Evolutionary conservation across 352 stramenopile species (phyloP).

Genomic region (Phytopythium aichiense): DNA sequence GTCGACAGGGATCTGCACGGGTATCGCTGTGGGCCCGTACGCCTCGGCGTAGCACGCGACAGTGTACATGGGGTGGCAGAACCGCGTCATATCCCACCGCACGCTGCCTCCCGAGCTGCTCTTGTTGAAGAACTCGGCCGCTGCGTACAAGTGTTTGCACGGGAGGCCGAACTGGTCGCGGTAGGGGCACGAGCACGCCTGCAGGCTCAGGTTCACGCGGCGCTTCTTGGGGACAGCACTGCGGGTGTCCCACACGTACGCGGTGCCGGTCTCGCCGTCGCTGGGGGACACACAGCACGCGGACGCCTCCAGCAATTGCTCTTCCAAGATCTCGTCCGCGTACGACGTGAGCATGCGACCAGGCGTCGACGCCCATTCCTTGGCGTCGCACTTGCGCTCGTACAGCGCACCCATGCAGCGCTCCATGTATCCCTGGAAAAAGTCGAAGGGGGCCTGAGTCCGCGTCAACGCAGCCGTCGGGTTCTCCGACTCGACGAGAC

Average conservation of each 20-base stretch:
- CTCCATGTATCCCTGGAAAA: constrained; percentile 48
- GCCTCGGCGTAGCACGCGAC: constrained; percentile 24
- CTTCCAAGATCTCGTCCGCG: constrained; percentile 23
- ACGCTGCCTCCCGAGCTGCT: constrained; percentile 10
- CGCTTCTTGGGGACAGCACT: constrained; percentile 29
- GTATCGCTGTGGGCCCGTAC: constrained; percentile 21
- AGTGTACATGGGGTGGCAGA: constrained; percentile 30
- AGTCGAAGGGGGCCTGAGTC: constrained; percentile 32
- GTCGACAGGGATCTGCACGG: constrained; percentile 37
- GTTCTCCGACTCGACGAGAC: constrained; percentile 18
- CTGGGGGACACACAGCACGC: constrained; percentile 38
- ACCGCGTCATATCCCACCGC: constrained; percentile 26
- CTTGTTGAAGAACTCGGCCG: constrained; percentile 35
- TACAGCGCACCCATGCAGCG: constrained; percentile 37
- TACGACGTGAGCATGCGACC: constrained; percentile 29
- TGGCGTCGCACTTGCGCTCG: constrained; percentile 30
- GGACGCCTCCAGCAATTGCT: constrained; percentile 24
- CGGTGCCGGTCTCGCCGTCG: constrained; percentile 29
- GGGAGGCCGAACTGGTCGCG: constrained; percentile 29
- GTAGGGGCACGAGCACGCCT: constrained; percentile 32
- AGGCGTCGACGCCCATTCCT: constrained; percentile 18
- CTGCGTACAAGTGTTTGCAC: constrained; percentile 38
- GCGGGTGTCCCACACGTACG: constrained; percentile 32
- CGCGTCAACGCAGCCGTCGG: constrained; percentile 13
- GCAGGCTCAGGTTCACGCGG: constrained; percentile 27